Conservation (phyloP, 2,329 filamentous ascomycete genomes). For the Colletotrichum incanum region DNA sequence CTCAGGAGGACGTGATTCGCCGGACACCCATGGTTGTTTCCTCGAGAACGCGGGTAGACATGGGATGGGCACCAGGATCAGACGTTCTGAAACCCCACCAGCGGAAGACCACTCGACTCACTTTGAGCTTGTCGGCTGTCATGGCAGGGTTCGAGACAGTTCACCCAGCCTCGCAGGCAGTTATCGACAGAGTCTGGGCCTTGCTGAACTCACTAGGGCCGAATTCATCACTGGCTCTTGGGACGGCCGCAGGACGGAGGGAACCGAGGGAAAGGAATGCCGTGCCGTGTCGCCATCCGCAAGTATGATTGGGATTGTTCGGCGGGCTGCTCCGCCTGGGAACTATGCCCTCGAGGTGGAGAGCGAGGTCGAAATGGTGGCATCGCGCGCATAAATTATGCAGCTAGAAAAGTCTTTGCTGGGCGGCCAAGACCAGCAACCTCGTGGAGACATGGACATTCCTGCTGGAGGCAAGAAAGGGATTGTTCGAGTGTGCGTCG, state of each 20-base stretch:
- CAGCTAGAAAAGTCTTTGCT: slow-evolving; percentile 27
- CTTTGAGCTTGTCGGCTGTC: slow-evolving; percentile 17
- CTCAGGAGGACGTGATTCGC: slow-evolving; percentile 24
- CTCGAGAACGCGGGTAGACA: slow-evolving; percentile 19
- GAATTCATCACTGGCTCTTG: not conserved
- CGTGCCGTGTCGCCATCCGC: slow-evolving; percentile 10
- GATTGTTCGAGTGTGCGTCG: slow-evolving; percentile 27
- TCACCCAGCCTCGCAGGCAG: slow-evolving; percentile 1
- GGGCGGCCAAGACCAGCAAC: slow-evolving; percentile 16
- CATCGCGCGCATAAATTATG: slow-evolving; percentile 5
- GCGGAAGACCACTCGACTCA: slow-evolving; percentile 13
- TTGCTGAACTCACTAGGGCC: not conserved
- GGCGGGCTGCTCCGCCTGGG: not conserved
- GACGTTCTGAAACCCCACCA: slow-evolving; percentile 30
- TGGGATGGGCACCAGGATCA: slow-evolving; percentile 29
- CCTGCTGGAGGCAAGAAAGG: slow-evolving; percentile 38
- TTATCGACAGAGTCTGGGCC: slow-evolving; percentile 22
- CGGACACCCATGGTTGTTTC: slow-evolving; percentile 17
- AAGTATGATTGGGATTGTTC: slow-evolving; percentile 25
- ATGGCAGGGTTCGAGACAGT: slow-evolving; percentile 24
- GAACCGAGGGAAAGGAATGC: slow-evolving; percentile 2
- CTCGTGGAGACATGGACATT: slow-evolving; percentile 26
- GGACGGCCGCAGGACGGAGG: not conserved
- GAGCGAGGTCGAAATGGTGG: not conserved
- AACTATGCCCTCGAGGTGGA: not conserved